Evolutionary conservation across 306 rosid genomes (phyloP), one percentile per base, ranked within the genome.

Genomic region (Casuarina equisetifolia): DNA sequence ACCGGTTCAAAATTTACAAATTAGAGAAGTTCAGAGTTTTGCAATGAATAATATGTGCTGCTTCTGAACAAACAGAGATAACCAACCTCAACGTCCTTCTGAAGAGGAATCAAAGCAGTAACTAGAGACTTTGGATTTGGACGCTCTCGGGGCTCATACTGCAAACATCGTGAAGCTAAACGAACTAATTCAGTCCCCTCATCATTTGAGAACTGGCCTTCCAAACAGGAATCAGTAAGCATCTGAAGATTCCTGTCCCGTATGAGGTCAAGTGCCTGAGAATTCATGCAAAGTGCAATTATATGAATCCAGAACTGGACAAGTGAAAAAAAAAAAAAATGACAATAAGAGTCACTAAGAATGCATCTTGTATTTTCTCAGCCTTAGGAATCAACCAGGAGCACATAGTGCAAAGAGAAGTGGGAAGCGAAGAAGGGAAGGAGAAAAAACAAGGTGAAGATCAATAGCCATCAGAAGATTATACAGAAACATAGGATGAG

Each of bases 161-260:
- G 93, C 72, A 95, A 76, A 79, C 98, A 95, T 55, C 93, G 90
- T 43, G 98, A 92, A 70, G 97, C 98, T 76, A 95, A 85, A 53
- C 97, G 98, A 66, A 95, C 97, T 73, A 95, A 87, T 68, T 91
- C 97, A 39, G 97, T 91, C 38, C 97, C 97, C 84, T 95, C 98
- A 5, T 92, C 96, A 81, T 87, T 82, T 75, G 98, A 83, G 81
- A 95, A 91, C 83, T 95, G 93, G 69, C 96, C 97, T 85, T 91
- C 98, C 81, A 95, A 86, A 86, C 97, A 92, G 73, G 98, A 95
- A 86, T 95, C 98, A 57, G 97, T 87, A 35, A 95, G 89, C 89
- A 84, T 92, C 78, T 87, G 91, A 82, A 92, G 83, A 83, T 92
- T 91, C 84, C 92, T 86, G 91, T 92, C 97, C 70, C 97, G 87